Conservation (phyloP, 2,329 filamentous ascomycete genomes). For the Xylariaceae sp. region DNA sequence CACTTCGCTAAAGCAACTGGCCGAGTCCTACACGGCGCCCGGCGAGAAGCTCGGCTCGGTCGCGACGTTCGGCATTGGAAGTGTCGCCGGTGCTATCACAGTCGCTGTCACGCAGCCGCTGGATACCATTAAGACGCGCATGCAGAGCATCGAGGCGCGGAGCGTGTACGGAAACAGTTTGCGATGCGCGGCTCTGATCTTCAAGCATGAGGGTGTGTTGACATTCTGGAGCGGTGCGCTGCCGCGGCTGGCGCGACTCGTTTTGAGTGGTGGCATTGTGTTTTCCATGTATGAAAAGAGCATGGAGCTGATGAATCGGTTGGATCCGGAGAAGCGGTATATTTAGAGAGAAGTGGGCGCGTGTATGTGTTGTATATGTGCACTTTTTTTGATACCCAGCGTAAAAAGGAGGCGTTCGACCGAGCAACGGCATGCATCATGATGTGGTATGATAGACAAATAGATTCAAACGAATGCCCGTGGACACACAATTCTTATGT, state of each 20-base stretch:
- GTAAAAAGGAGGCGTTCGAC: constrained; percentile 9
- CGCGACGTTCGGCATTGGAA: constrained; percentile 87
- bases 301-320: constrained; percentile 74
- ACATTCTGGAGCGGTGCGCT: constrained; percentile 94
- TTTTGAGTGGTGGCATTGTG: constrained; percentile 92
- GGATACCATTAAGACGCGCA: constrained; percentile 93
- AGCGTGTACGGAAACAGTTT: constrained; percentile 81
- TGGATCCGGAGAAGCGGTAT: constrained; percentile 81
- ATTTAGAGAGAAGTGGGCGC: constrained; percentile 44
- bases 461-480: not conserved
- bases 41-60: constrained; percentile 88
- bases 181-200: constrained; percentile 74
- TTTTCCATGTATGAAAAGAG: constrained; percentile 99
- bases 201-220: constrained; percentile 79
- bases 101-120: constrained; percentile 72
- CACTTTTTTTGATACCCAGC: constrained; percentile 23
- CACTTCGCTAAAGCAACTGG: constrained; percentile 83
- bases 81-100: constrained; percentile 82
- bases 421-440: not conserved
- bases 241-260: constrained; percentile 75
- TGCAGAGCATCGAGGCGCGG: constrained; percentile 91
- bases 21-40: constrained; percentile 84
- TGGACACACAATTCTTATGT: not conserved
- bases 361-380: constrained; percentile 65
- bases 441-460: not conserved